Base-by-base conservation (phyloP, 1,139 yeast species). In the Candida albicans region DNA sequence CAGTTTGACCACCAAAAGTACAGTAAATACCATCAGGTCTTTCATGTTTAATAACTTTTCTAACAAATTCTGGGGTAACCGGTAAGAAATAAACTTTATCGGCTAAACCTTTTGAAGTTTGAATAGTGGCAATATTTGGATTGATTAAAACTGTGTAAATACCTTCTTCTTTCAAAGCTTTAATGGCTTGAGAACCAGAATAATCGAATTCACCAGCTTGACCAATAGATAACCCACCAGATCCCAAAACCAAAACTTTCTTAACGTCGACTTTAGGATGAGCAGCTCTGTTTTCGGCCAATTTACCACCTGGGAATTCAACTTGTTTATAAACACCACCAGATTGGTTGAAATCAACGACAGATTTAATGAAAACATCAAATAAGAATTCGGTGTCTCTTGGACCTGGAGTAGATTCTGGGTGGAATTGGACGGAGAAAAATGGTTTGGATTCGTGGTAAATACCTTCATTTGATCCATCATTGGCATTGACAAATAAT, bases 181-280 rank as follows among this genome's bases (percentile, higher is more conserved):
- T 91, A 64, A 91, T 91, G 41, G 98, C 98, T 70, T 91, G 98
- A 15, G 97, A 90, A 47, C 98, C 98, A 33, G 96, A 88, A 70
- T 93, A 93, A 67, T 93, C 99, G 57, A 93, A 93, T 68, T 93
- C 99, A 58, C 99, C 99, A 38, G 99, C 99, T 70, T 93, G 99
- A 46, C 99, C 99, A 62, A 93, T 93, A 43, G 96, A 87, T 49
- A 93, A 77, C 38, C 99, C 99, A 61, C 99, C 99, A 4, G 98
- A 91, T 18, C 99, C 99, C 61, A 93, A 87, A 46, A 93, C 90
- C 51, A 93, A 79, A 15, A 93, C 98, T 57, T 89, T 88, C 49
- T 84, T 76, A 40, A 90, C 96, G 53, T 91, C 96, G 38, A 90
- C 96, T 48, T 37, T 40, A 41, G 68, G 62, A 50, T 80, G 79